phyloP scores from a whole-genome alignment of 441 rosid genomes.

The Theobroma grandiflorum region DNA sequence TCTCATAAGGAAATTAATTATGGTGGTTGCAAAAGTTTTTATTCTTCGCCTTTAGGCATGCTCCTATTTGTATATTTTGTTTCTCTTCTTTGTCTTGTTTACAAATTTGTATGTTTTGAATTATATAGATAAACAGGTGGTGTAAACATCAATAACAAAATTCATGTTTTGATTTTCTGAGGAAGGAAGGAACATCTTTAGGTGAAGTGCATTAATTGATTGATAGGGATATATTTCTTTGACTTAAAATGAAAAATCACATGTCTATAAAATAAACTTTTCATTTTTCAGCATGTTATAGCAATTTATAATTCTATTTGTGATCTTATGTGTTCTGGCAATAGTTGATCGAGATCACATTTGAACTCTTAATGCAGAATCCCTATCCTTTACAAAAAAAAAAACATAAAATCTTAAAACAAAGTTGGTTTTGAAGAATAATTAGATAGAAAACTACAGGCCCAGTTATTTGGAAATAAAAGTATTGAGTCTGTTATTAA shows the following conservation, averaged over 20 bases:
- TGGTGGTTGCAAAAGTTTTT: neutral
- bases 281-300: neutral
- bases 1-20: neutral
- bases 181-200: neutral
- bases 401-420: neutral
- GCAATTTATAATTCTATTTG: neutral
- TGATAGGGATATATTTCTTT: neutral
- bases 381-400: neutral
- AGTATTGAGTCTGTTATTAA: neutral
- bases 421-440: neutral
- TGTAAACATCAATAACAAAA: neutral
- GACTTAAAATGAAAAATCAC: neutral
- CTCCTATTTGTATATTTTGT: neutral
- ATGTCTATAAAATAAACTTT: neutral
- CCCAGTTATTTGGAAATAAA: neutral
- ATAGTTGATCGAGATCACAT: neutral
- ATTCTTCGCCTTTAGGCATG: neutral
- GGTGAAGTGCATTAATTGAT: neutral
- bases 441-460: neutral
- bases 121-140: neutral
- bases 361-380: neutral
- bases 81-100: conserved; percentile 15
- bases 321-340: neutral
- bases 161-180: neutral
- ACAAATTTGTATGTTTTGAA: neutral